Percentiles rank a stretch among this genome's conserved stretches.
phyloP scores from a whole-genome alignment of 106 monocot genomes.

The Acorus calamus region DNA sequence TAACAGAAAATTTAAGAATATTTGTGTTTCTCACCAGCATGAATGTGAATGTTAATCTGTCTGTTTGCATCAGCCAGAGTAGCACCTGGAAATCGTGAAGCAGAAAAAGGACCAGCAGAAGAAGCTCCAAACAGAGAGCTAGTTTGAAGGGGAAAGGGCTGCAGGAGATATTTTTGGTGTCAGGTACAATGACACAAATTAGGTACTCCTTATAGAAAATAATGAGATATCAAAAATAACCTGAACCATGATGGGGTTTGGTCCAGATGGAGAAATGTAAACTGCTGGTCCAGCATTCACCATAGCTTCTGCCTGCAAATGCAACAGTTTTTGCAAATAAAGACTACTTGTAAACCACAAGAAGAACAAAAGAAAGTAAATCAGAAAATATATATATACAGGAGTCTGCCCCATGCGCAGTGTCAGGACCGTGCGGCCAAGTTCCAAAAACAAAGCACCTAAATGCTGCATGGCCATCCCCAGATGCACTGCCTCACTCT shows the following conservation, averaged over 20 bases:
- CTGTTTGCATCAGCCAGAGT: slow-evolving; percentile 32
- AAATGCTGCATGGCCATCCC: slow-evolving; percentile 82
- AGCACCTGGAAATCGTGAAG: slow-evolving; percentile 29
- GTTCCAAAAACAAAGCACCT: slow-evolving; percentile 85
- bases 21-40: slow-evolving; percentile 34
- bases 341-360: not conserved
- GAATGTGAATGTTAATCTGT: slow-evolving; percentile 47
- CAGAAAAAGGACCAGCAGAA: slow-evolving; percentile 9
- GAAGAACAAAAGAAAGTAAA: not conserved
- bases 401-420: slow-evolving; percentile 70
- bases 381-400: slow-evolving; percentile 51
- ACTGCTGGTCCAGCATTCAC: slow-evolving; percentile 91
- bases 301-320: slow-evolving; percentile 55
- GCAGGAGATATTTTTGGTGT: not conserved
- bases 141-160: slow-evolving; percentile 54
- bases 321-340: not conserved
- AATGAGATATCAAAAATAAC: slow-evolving; percentile 11
- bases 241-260: slow-evolving; percentile 97
- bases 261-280: slow-evolving; percentile 69
- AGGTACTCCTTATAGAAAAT: not conserved
- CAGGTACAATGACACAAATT: not conserved
- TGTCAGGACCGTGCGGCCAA: slow-evolving; percentile 76
- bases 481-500: slow-evolving; percentile 59
- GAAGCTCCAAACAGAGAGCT: slow-evolving; percentile 39
- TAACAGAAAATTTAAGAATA: not conserved